phyloP scores from a whole-genome alignment of 306 rosid genomes.

The Cicer chorassanicum region DNA sequence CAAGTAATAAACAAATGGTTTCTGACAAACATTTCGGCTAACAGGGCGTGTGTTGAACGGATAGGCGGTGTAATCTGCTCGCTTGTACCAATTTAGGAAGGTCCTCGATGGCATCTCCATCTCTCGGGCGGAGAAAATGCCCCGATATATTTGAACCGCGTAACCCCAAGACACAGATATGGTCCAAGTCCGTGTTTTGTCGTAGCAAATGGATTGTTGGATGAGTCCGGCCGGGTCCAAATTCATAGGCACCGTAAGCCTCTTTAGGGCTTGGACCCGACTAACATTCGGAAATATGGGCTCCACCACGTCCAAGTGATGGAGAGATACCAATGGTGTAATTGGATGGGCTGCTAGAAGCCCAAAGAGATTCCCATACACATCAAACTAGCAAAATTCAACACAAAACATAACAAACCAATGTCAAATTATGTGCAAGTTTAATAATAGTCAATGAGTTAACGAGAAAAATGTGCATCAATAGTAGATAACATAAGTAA shows the following conservation, averaged over 20 bases:
- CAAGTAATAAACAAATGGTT: constrained; percentile 63
- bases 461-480: constrained; percentile 1
- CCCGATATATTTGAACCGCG: constrained; percentile 72
- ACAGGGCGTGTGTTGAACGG: constrained; percentile 67
- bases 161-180: constrained; percentile 77
- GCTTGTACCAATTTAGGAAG: constrained; percentile 67
- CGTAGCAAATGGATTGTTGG: constrained; percentile 85
- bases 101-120: constrained; percentile 73
- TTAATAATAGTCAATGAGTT: not conserved
- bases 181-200: constrained; percentile 65
- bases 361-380: constrained; percentile 74
- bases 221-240: constrained; percentile 65
- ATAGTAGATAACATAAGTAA: not conserved
- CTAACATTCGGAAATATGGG: constrained; percentile 70
- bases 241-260: constrained; percentile 52
- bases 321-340: constrained; percentile 69
- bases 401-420: not conserved
- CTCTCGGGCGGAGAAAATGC: constrained; percentile 59
- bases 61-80: constrained; percentile 52
- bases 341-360: constrained; percentile 78
- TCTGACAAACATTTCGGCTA: constrained; percentile 54
- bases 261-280: constrained; percentile 56
- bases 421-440: constrained; percentile 23
- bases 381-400: constrained; percentile 61
- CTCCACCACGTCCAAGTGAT: constrained; percentile 74